A percentile compares a stretch with the other conserved stretches of the same genome.
These are phyloP conservation scores for Agaricales sp. DNA, from an alignment of 1,284 basidiomycete genomes.

Conservation along the genomic window DNA sequence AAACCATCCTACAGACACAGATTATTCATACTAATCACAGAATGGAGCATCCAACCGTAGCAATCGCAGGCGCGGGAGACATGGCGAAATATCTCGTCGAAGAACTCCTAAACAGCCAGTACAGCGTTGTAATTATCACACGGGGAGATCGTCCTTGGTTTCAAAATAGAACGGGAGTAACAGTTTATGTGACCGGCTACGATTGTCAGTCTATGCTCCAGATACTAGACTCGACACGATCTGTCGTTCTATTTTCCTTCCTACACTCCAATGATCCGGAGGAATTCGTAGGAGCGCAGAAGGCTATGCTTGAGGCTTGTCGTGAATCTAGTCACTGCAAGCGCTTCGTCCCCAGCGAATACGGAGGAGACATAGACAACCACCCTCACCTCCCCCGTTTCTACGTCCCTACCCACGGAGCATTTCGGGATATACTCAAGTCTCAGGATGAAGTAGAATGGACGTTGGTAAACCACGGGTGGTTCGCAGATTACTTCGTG, in stretches of 20 bases:
- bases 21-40: neutral
- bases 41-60: constrained; percentile 3
- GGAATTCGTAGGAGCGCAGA: constrained; percentile 3
- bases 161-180: constrained; percentile 1
- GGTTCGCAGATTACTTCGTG: constrained; percentile 9
- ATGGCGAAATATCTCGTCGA: constrained; percentile 8
- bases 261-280: constrained; percentile 2
- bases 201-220: constrained; percentile 2
- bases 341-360: constrained; percentile 8
- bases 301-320: constrained; percentile 6
- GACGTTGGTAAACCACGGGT: constrained; percentile 7
- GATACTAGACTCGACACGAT: constrained; percentile 2
- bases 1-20: no score
- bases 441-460: constrained; percentile 4
- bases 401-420: constrained; percentile 7
- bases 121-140: constrained; percentile 3
- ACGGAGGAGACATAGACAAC: constrained; percentile 6
- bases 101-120: neutral
- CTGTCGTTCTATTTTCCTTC: constrained; percentile 7
- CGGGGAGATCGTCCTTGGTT: constrained; percentile 6
- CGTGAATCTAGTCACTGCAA: constrained; percentile 3
- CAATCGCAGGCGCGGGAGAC: constrained; percentile 8
- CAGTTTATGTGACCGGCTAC: constrained; percentile 4
- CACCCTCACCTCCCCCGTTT: constrained; percentile 7
- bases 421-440: constrained; percentile 4